These are phyloP conservation scores for Rickenella mellea DNA, from an alignment of 768 basidiomycete species.

Conservation along the genomic window DNA sequence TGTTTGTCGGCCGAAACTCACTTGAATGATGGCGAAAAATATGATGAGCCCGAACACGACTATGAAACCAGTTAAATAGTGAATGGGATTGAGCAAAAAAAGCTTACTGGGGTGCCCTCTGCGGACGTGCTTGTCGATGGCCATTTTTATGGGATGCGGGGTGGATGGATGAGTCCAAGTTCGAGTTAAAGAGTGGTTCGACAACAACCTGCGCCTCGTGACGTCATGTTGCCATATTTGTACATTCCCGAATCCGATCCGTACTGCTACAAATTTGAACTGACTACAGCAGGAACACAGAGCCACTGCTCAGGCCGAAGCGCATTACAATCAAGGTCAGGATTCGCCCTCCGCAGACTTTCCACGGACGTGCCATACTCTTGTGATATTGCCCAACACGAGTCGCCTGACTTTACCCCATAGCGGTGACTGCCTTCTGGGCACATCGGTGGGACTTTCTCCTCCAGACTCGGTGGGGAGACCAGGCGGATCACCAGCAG, in stretches of 20 bases:
- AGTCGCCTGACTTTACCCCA: constrained; percentile 6
- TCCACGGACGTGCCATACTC: constrained; percentile 1
- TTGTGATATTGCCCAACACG: constrained; percentile 7
- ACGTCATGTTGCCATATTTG: too few relatives aligned
- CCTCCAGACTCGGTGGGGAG: not conserved
- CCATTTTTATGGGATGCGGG: constrained; percentile 17
- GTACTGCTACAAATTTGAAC: not conserved
- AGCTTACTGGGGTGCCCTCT: constrained; percentile 48
- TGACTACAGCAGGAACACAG: not conserved
- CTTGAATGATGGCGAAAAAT: constrained; percentile 61
- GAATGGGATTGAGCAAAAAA: constrained; percentile 1
- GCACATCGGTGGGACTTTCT: constrained; percentile 2
- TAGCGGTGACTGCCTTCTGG: constrained; percentile 3
- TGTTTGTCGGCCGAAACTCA: constrained; percentile 20
- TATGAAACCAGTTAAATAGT: constrained; percentile 13
- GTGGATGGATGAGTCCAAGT: not conserved
- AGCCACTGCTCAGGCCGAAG: not conserved
- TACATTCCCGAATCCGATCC: not conserved
- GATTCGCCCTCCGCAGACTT: not conserved
- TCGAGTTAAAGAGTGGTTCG: not conserved
- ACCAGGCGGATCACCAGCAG: constrained; percentile 8
- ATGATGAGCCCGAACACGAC: constrained; percentile 47
- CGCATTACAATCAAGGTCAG: not conserved
- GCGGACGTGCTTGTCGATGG: constrained; percentile 30
- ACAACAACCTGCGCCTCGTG: too few relatives aligned